These are phyloP conservation scores for Carex pumila DNA, from an alignment of 176 grass and related monocot species.

Conservation along the genomic window DNA sequence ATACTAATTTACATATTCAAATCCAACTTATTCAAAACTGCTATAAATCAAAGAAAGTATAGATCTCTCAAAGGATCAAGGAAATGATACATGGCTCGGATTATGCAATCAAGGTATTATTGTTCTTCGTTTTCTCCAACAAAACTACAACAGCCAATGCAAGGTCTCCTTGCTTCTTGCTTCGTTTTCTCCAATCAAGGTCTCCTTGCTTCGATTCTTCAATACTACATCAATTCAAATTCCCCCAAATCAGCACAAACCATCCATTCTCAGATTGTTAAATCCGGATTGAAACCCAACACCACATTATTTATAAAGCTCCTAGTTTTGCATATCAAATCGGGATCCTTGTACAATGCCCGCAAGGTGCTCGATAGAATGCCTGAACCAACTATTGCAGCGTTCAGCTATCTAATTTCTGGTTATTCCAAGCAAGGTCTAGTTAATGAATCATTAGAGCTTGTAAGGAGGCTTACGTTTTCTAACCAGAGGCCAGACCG, in stretches of 20 bases:
- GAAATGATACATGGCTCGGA: constrained; percentile 13
- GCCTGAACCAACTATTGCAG: constrained; percentile 29
- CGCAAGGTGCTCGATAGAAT: constrained; percentile 62
- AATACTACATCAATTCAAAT: constrained; percentile 40
- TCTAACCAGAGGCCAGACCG: constrained; percentile 36
- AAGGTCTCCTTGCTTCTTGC: constrained; percentile 18
- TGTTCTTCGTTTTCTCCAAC: neutral
- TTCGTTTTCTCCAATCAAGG: neutral
- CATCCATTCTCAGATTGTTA: constrained; percentile 58
- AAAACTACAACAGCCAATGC: neutral
- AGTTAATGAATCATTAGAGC: constrained; percentile 32
- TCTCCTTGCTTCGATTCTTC: constrained; percentile 33
- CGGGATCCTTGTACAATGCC: constrained; percentile 55
- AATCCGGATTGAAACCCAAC: constrained; percentile 26
- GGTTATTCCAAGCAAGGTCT: constrained; percentile 56
- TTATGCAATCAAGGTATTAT: neutral
- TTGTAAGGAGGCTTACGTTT: constrained; percentile 44
- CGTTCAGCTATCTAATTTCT: constrained; percentile 60
- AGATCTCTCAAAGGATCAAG: neutral
- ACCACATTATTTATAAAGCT: constrained; percentile 53
- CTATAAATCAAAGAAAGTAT: constrained; percentile 1
- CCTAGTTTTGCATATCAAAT: constrained; percentile 52
- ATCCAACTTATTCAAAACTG: neutral
- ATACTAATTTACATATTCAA: neutral
- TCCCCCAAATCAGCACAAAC: constrained; percentile 33